Percentiles rank a stretch among this genome's conserved stretches.
phyloP scores from a whole-genome alignment of 2,329 filamentous ascomycete genomes.

The Albophoma yamanashiensis region DNA sequence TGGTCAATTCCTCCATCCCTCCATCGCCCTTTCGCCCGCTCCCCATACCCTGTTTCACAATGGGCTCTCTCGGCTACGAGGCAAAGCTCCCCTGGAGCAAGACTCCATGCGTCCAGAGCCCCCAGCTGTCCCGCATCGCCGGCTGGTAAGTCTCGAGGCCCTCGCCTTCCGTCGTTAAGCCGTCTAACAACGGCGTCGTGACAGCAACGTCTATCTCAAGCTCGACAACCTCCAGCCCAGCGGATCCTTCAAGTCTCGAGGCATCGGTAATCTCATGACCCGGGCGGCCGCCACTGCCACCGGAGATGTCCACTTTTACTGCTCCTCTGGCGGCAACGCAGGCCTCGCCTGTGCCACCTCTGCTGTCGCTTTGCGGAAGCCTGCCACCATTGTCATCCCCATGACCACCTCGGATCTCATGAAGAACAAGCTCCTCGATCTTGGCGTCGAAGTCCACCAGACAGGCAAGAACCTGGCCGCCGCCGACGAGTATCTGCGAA shows the following conservation, averaged over 20 bases:
- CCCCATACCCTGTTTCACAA: slow-evolving; percentile 9
- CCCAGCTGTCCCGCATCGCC: slow-evolving; percentile 54
- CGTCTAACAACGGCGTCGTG: background rate
- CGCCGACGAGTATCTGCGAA: slow-evolving; percentile 56
- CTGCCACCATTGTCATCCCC: slow-evolving; percentile 68
- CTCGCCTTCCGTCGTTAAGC: background rate
- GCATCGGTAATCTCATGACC: slow-evolving; percentile 60
- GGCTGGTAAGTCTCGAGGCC: slow-evolving; percentile 50
- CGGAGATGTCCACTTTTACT: slow-evolving; percentile 58
- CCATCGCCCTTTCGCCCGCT: background rate
- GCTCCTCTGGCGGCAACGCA: slow-evolving; percentile 72
- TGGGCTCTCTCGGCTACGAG: slow-evolving; percentile 29
- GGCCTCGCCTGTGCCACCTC: slow-evolving; percentile 73
- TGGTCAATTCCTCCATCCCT: background rate
- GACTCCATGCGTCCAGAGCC: slow-evolving; percentile 60
- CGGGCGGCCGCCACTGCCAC: slow-evolving; percentile 20
- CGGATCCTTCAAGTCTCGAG: slow-evolving; percentile 77
- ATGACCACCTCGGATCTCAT: slow-evolving; percentile 54
- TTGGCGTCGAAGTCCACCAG: slow-evolving; percentile 60
- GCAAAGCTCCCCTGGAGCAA: slow-evolving; percentile 51
- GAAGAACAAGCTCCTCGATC: slow-evolving; percentile 56
- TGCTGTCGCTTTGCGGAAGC: slow-evolving; percentile 50
- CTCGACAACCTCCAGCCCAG: slow-evolving; percentile 77
- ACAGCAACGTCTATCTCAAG: slow-evolving; percentile 70
- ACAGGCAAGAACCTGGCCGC: slow-evolving; percentile 57